Percentiles rank a stretch among this genome's conserved stretches.
phyloP scores from a whole-genome alignment of 192 early-diverging fungal genomes.

The Coemansia sp. region DNA sequence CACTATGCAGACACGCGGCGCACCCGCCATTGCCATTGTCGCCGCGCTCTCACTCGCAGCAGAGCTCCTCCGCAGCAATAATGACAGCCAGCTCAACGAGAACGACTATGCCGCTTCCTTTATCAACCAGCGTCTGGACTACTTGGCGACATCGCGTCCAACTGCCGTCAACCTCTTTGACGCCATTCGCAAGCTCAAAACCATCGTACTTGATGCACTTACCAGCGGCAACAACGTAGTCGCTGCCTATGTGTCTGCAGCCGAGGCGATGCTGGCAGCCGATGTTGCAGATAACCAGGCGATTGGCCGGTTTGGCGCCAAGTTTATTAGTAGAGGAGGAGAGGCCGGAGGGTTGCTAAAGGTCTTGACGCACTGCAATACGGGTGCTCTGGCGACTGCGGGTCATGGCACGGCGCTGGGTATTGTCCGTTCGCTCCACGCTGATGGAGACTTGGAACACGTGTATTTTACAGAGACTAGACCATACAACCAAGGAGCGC shows the following conservation, averaged over 20 bases:
- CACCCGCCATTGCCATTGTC: constrained; percentile 97
- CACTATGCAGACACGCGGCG: constrained; percentile 91
- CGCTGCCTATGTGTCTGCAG: constrained; percentile 66
- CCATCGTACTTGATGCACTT: neutral
- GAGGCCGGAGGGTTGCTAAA: constrained; percentile 7
- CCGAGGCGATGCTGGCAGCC: constrained; percentile 82
- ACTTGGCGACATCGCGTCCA: constrained; percentile 88
- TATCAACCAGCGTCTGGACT: constrained; percentile 67
- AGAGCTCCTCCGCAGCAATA: constrained; percentile 48
- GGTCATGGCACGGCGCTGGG: constrained; percentile 94
- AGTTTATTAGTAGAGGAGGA: constrained; percentile 23
- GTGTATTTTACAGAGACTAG: constrained; percentile 96
- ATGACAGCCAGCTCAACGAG: too few relatives aligned
- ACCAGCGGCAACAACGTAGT: constrained; percentile 53
- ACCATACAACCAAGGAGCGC: constrained; percentile 97
- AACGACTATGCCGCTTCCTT: constrained; percentile 51
- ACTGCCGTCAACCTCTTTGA: constrained; percentile 98
- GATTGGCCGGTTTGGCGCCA: constrained; percentile 83
- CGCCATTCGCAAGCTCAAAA: constrained; percentile 61
- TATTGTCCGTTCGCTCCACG: constrained; percentile 82
- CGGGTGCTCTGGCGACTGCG: constrained; percentile 84
- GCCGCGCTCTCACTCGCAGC: constrained; percentile 90
- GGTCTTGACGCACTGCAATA: constrained; percentile 98
- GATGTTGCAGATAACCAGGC: constrained; percentile 88
- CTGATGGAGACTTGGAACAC: constrained; percentile 61